Percentiles rank a stretch among this genome's conserved stretches.
These are phyloP conservation scores for Yamadazyma membranifaciens DNA, from an alignment of 1,139 yeast species.

Conservation along the genomic window DNA sequence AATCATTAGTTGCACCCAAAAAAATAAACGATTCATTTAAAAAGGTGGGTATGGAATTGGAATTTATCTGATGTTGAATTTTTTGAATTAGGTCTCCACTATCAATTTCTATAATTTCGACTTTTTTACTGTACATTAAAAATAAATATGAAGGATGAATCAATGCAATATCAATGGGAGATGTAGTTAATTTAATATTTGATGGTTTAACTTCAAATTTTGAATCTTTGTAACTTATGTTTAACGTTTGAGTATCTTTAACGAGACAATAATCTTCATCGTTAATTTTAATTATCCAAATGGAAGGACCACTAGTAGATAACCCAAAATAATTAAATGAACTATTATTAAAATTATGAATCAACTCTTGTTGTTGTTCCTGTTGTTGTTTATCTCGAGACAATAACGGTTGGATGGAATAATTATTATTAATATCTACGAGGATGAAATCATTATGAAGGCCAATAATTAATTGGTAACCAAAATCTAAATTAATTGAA, in stretches of 20 bases:
- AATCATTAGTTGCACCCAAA: conserved; percentile 25
- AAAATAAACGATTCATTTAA: conserved; percentile 20
- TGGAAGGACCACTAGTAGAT: conserved; percentile 20
- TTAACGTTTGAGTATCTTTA: conserved; percentile 26
- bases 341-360: conserved; percentile 20
- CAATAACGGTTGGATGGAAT: conserved; percentile 16
- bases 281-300: conserved; percentile 21
- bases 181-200: conserved; percentile 24
- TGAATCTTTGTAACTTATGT: conserved; percentile 10
- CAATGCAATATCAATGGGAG: conserved; percentile 34
- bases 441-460: conserved; percentile 27
- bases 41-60: conserved; percentile 21
- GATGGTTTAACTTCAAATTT: conserved; percentile 17
- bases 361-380: conserved; percentile 12
- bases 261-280: conserved; percentile 22
- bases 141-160: conserved; percentile 49
- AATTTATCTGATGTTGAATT: conserved; percentile 31
- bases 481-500: conserved; percentile 12
- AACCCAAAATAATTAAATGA: conserved; percentile 33
- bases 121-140: conserved; percentile 33
- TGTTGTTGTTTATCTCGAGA: not conserved
- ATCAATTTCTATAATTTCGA: conserved; percentile 46
- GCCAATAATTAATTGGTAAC: conserved; percentile 23
- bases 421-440: conserved; percentile 24
- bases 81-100: conserved; percentile 45